phyloP scores from a whole-genome alignment of 495 filamentous ascomycete genomes.

The Lentithecium fluviatile region DNA sequence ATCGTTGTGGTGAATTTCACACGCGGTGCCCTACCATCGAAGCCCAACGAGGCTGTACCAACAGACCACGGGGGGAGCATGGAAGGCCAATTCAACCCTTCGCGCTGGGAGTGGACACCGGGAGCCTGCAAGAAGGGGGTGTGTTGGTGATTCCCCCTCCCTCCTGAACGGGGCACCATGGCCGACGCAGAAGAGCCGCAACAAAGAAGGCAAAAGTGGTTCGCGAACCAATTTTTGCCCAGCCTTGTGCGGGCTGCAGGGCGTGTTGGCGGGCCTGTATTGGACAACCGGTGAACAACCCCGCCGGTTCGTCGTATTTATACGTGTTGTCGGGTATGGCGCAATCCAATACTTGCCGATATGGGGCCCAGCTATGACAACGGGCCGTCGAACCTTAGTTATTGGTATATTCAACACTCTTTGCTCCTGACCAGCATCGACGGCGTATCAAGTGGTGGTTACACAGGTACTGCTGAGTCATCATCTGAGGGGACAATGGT shows the following conservation, averaged over 20 bases:
- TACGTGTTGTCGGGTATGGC: too few species aligned
- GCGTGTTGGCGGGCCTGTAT: neutral
- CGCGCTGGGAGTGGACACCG: constrained; percentile 5
- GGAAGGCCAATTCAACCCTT: neutral
- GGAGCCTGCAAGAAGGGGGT: constrained; percentile 3
- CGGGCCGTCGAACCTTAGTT: too few species aligned
- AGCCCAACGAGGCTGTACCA: neutral
- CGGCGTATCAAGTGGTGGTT: too few species aligned
- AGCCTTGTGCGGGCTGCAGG: neutral
- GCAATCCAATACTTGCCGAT: too few species aligned
- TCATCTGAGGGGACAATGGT: too few species aligned
- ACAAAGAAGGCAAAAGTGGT: constrained; percentile 7
- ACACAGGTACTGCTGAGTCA: too few species aligned
- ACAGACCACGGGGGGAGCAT: neutral
- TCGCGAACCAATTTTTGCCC: neutral
- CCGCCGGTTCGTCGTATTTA: neutral
- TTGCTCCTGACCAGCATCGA: too few species aligned
- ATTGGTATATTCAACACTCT: too few species aligned
- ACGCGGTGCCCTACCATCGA: neutral
- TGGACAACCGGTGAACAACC: constrained; percentile 5
- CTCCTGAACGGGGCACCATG: neutral
- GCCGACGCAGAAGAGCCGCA: neutral
- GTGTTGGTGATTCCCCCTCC: constrained; percentile 3
- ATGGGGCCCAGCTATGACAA: too few species aligned
- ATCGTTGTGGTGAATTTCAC: constrained; percentile 29